These are phyloP conservation scores for Sugiyamaella castrensis DNA, from an alignment of 1,139 yeast genomes.

Conservation along the genomic window DNA sequence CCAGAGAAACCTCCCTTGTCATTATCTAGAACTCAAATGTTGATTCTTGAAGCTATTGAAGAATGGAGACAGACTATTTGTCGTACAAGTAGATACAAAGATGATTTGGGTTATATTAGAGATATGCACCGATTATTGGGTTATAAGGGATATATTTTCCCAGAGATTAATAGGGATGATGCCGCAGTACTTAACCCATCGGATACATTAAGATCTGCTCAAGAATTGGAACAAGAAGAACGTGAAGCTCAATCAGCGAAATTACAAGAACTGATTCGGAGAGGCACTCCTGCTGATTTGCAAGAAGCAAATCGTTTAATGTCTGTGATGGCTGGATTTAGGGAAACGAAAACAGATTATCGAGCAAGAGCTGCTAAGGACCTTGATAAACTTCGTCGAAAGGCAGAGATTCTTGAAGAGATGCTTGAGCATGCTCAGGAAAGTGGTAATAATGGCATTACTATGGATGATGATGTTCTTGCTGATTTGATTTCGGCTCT, in stretches of 20 bases:
- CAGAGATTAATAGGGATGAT: constrained; percentile 85
- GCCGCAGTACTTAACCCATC: constrained; percentile 93
- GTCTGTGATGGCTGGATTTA: constrained; percentile 97
- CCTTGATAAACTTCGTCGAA: constrained; percentile 76
- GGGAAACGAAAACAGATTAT: constrained; percentile 69
- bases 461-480: constrained; percentile 48
- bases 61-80: constrained; percentile 98
- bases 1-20: constrained; percentile 94
- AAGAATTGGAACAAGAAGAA: constrained; percentile 90
- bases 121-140: constrained; percentile 92
- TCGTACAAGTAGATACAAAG: constrained; percentile 83
- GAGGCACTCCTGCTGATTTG: constrained; percentile 94
- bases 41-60: constrained; percentile 85
- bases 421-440: constrained; percentile 64
- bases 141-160: constrained; percentile 88
- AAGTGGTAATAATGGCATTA: background rate
- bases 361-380: constrained; percentile 81
- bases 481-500: constrained; percentile 75
- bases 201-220: constrained; percentile 82
- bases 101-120: constrained; percentile 85
- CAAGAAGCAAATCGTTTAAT: constrained; percentile 94
- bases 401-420: constrained; percentile 86
- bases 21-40: constrained; percentile 76
- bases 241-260: constrained; percentile 91
- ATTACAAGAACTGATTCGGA: constrained; percentile 87